Evolutionary conservation across 176 grass and related monocot genomes (phyloP).

Genomic region (Tuctoria greenei): DNA sequence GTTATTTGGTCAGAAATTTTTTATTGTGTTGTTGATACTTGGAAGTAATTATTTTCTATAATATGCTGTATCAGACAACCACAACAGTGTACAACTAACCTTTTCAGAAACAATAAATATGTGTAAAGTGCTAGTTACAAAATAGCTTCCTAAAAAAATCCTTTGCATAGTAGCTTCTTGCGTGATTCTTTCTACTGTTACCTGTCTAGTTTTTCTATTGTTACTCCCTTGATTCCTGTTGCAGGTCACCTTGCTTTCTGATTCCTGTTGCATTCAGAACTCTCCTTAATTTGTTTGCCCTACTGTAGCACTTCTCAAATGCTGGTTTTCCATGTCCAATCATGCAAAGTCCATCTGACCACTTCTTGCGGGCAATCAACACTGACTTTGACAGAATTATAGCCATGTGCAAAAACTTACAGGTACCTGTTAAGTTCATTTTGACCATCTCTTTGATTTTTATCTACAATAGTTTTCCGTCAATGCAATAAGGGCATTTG

Average conservation of each 20-base stretch:
- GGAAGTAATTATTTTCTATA: neutral
- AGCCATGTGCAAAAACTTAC: constrained; percentile 93
- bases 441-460: neutral
- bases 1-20: neutral
- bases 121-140: neutral
- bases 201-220: neutral
- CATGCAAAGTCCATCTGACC: constrained; percentile 98
- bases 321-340: constrained; percentile 99
- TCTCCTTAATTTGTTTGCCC: constrained; percentile 28
- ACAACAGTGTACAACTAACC: neutral
- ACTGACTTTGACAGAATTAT: constrained; percentile 98
- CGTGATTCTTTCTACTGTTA: neutral
- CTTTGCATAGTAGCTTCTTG: neutral
- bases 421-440: constrained; percentile 54
- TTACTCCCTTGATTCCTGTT: neutral
- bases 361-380: constrained; percentile 96
- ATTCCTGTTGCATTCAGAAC: neutral
- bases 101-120: neutral
- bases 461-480: neutral
- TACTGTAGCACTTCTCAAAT: constrained; percentile 92
- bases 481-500: neutral
- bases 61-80: neutral
- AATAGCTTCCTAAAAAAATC: neutral
- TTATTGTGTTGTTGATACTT: neutral
- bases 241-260: neutral